Base-by-base conservation (phyloP, 139 green algal species). In the Chlorella ohadii region DNA sequence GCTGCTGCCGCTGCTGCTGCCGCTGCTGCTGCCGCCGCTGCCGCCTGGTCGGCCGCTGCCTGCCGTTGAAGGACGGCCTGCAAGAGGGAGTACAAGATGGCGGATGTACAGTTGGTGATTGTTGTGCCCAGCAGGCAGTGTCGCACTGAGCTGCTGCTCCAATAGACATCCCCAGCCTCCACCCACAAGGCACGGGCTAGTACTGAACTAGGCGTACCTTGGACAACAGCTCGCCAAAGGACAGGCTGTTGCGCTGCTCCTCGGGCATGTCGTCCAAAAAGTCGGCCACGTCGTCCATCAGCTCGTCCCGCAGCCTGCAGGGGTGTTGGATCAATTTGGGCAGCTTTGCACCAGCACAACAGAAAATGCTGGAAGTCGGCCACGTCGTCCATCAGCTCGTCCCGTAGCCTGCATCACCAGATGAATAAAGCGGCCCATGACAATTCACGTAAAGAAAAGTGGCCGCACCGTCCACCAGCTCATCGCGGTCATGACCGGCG, bases 311-410 rank as follows among this genome's bases (percentile, higher is more conserved):
- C 79, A 96, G 44, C 51, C 86, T 93, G 73, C n/a, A 57, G 27
- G n/a, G 27, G 12, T n/a, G n/a, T n/a, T n/a, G n/a, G n/a, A n/a
- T 59, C 51, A 59, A 9, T 13, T 59, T 59, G 11, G 85, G 66
- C 22, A 88, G 31, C 66, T 77, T 6, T n/a, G 72, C 64, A 12
- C 86, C 86, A n/a, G 67, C 83, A 90, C 0, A 66, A 84, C 38
- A 82, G 78, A 94, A 78, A 22, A n/a, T n/a, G n/a, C n/a, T n/a
- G n/a, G n/a, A 51, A 28, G 19, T 61, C 78, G 19, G 78, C 78
- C 78, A 73, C 87, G 25, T 91, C 87, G 70, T 96, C 93, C 86
- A 96, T 86, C 51, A 98, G 87, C 25, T 87, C 83, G 36, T 95
- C 90, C 11, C 89, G 84, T 77, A 96, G 47, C 51, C 86, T 93